Base-by-base conservation (phyloP, 148 eudicot species). In the Cornus suecica region DNA sequence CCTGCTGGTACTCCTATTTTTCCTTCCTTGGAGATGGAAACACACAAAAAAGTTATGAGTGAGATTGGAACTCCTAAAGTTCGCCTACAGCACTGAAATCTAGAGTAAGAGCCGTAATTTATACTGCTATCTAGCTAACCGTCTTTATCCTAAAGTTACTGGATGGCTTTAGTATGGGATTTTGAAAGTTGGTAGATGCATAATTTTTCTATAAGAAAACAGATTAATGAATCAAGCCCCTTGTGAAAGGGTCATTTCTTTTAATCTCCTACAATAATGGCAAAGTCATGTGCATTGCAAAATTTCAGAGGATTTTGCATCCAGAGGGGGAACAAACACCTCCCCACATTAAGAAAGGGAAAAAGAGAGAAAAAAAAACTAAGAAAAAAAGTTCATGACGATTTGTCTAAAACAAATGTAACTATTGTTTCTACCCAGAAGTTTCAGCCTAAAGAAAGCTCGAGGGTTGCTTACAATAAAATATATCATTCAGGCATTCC, bases 1-100 rank as follows among this genome's bases (percentile, higher is more conserved):
- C 97, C 90, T 77, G 94, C 94, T 52, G 91, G 90, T 51, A 86
- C 92, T 64, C 91, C 94, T 78, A 87, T 85, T 70, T 85, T 83
- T 75, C 91, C 93, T 76, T 85, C 93, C 13, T 71, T 85, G 77
- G 97, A 90, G 77, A 83, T 80, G 85, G 91, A 86, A 27, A 81
- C 86, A 34, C 85, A 87, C 71, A 85, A 80, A 77, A 68, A 78
- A 34, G 80, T 81, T 68, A 80, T 75, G 78, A 82, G 76, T 78
- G 88, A 85, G 31, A 79, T 48, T 71, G 92, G 87, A 74, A 81
- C 86, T 78, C 81, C 95, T 62, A 88, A 87, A 76, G 81, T 83
- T 71, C 87, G 79, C 62, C 89, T 54, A 87, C 88, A 75, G 85
- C 82, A 60, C 74, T 87, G 63, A 85, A 85, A 86, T 87, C 95